Evolutionary conservation across 208 protist species (phyloP).

Genomic region (Histomonas meleagridis): DNA sequence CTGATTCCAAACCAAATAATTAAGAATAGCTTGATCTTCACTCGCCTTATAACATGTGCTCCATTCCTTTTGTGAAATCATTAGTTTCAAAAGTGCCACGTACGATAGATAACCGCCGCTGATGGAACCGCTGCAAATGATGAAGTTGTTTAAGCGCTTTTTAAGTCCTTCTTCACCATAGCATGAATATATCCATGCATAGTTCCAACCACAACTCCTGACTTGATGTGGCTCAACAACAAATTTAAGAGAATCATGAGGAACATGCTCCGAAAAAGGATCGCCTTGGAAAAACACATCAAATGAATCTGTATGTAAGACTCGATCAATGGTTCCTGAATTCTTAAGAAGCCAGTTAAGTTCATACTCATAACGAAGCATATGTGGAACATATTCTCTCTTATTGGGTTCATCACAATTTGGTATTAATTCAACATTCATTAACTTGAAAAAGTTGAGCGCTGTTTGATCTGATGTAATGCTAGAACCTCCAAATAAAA

Average conservation of each 20-base stretch:
- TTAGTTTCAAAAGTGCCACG: not conserved
- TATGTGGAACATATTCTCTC: not conserved
- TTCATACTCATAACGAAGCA: not conserved
- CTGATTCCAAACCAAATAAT: not conserved
- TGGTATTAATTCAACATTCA: not conserved
- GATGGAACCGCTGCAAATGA: not conserved
- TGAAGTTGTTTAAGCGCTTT: not conserved
- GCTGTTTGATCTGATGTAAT: not conserved
- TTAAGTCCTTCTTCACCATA: not conserved
- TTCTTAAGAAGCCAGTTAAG: not conserved
- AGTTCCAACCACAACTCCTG: not conserved
- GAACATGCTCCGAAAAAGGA: not conserved
- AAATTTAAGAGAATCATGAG: not conserved
- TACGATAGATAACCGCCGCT: not conserved
- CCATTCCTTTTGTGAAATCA: not conserved
- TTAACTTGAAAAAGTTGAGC: no score
- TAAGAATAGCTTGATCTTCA: not conserved
- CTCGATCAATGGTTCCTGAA: not conserved
- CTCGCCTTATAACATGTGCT: not conserved
- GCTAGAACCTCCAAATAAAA: no score
- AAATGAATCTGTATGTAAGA: slow-evolving; percentile 3
- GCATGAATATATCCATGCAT: not conserved
- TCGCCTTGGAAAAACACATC: slow-evolving; percentile 29
- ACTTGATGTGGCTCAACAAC: slow-evolving; percentile 15
- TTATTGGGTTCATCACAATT: not conserved